phyloP scores from a whole-genome alignment of 2,329 filamentous ascomycete species.

The Arthrobotrys iridis region DNA sequence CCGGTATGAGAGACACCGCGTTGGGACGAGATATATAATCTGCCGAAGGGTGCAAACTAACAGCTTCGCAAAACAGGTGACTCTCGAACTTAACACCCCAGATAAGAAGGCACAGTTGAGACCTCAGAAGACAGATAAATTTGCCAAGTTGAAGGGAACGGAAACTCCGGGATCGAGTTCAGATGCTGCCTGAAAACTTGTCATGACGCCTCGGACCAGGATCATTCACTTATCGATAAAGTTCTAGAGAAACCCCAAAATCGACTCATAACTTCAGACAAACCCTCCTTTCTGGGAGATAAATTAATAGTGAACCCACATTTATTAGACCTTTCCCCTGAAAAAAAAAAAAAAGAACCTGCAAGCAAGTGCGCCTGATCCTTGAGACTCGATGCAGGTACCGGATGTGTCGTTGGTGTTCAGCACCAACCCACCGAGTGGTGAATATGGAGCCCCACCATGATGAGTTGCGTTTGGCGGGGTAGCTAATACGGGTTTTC shows the following conservation, averaged over 20 bases:
- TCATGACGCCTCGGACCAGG: slow-evolving; percentile 4
- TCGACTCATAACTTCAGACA: neutral
- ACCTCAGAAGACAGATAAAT: slow-evolving; percentile 28
- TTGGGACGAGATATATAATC: neutral
- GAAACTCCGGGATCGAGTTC: slow-evolving; percentile 45
- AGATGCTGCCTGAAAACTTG: slow-evolving; percentile 5
- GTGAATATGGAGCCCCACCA: slow-evolving; percentile 42
- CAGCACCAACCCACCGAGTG: neutral
- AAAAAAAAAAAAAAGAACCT: neutral
- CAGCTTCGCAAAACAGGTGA: slow-evolving; percentile 12
- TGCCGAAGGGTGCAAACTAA: neutral
- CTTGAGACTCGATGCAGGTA: slow-evolving; percentile 40
- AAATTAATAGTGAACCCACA: neutral
- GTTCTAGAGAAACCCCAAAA: neutral
- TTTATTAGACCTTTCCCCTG: neutral
- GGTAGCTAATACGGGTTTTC: slow-evolving; percentile 28
- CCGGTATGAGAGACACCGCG: slow-evolving; percentile 19
- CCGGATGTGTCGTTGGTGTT: slow-evolving; percentile 14
- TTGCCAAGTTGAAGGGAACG: slow-evolving; percentile 22
- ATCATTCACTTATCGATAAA: slow-evolving; percentile 19
- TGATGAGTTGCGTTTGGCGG: slow-evolving; percentile 44
- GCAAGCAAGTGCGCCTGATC: slow-evolving; percentile 2
- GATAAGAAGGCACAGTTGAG: slow-evolving; percentile 37
- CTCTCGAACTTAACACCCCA: slow-evolving; percentile 46
- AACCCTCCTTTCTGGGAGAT: neutral